Evolutionary conservation across 495 filamentous ascomycete genomes (phyloP), one percentile per base, ranked within the genome.

Genomic region (Aspergillus haitiensis): DNA sequence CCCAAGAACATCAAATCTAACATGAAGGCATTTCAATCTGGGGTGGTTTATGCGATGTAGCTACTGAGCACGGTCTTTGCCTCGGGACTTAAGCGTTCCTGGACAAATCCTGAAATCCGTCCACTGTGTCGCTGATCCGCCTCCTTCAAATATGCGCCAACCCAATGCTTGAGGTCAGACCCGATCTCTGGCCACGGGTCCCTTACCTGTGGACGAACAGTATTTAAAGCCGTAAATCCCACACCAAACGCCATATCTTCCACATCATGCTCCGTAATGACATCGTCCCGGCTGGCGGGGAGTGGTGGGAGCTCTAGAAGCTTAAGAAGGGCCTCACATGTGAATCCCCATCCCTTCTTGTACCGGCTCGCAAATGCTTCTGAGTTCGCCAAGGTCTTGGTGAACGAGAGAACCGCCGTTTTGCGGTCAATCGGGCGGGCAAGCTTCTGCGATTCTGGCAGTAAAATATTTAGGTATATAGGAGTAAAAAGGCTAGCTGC

Each of bases 161-260:
- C 90, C 92, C 92, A 97, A 31, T 67, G 68, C 74, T 88, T 88
- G 15, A 95, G 84, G 68, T 95, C 89, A 8, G 78, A 78, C 8
- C 77, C 77, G 8, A 93, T 87, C 55, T 95, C 87, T 35, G 92
- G 89, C 82, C 87, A 96, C 16, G 88, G 86, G 68, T 96, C 93
- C 55, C 78, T 79, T 8, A 80, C 65, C 35, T 73, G 69, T 52
- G 84, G 83, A 70, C 88, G 89, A 72, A 93, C 91, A 1, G 94
- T 97, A 70, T 90, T 93, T 56, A 99, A 81, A 42, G 88, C 84
- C 2, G 94, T 97, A 74, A 95, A 99, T 1, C 91, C 92, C 45
- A 96, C 85, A 10, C 93, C 95, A 65, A 98, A 99, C 52, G 89
- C 86, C 67, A 96, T 84, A 70, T 98, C 93, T 63, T 98, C 94